Conservation (phyloP, 495 filamentous ascomycete species). For the Usnea hakonensis region DNA sequence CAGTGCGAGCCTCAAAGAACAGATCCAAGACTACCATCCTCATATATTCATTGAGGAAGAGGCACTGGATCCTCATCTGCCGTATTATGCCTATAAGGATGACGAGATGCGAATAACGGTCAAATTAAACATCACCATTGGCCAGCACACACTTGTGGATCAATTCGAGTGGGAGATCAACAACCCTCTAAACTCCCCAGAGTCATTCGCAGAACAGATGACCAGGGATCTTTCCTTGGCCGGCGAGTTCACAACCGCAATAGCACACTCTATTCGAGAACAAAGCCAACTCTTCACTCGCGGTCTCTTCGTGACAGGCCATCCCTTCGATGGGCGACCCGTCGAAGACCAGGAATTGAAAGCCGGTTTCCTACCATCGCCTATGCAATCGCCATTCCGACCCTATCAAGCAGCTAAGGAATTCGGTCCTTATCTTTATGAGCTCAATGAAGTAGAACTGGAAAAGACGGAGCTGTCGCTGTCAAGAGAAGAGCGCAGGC, state of each 20-base stretch:
- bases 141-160: slow-evolving; percentile 85
- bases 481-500: slow-evolving; percentile 82
- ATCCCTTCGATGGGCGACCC: slow-evolving; percentile 90
- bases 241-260: slow-evolving; percentile 94
- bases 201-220: slow-evolving; percentile 88
- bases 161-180: slow-evolving; percentile 99
- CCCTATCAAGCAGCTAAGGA: slow-evolving; percentile 88
- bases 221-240: slow-evolving; percentile 83
- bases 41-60: slow-evolving; percentile 86
- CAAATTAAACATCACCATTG: slow-evolving; percentile 97
- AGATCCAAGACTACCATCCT: slow-evolving; percentile 87
- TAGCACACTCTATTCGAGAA: slow-evolving; percentile 94
- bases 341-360: slow-evolving; percentile 86
- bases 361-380: slow-evolving; percentile 76
- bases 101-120: slow-evolving; percentile 96
- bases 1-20: slow-evolving; percentile 72
- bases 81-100: slow-evolving; percentile 92
- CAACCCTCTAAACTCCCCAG: slow-evolving; percentile 82
- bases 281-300: slow-evolving; percentile 90
- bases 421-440: slow-evolving; percentile 85
- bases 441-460: slow-evolving; percentile 82
- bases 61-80: slow-evolving; percentile 78
- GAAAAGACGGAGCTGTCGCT: slow-evolving; percentile 88
- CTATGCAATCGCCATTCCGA: slow-evolving; percentile 72
- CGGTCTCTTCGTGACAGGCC: slow-evolving; percentile 84